A percentile compares a stretch with the other conserved stretches of the same genome.
Evolutionary conservation across 2,329 filamentous ascomycete species (phyloP).

Genomic region (Pseudogymnoascus sp.): DNA sequence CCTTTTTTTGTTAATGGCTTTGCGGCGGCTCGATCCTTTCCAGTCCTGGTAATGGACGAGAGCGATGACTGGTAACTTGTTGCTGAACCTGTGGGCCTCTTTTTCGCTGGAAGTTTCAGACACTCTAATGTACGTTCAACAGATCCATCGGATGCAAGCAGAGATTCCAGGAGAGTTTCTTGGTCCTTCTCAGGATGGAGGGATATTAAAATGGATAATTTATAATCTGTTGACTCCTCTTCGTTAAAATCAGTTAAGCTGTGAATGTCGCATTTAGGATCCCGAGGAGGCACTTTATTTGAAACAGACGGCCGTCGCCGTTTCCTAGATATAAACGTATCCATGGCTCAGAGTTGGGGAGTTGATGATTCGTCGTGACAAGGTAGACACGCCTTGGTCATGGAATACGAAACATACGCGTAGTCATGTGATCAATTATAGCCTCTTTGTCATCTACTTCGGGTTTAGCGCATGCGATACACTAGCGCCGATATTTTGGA

Average conservation of each 20-base stretch:
- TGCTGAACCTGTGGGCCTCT: not conserved
- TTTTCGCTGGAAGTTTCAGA: slow-evolving; percentile 31
- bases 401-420: not conserved
- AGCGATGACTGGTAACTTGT: not conserved
- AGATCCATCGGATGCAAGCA: slow-evolving; percentile 70
- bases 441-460: not conserved
- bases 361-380: not conserved
- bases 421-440: not conserved
- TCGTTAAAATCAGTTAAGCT: slow-evolving; percentile 30
- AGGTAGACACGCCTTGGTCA: not conserved
- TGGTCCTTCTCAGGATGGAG: slow-evolving; percentile 58
- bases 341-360: not conserved
- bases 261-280: not conserved
- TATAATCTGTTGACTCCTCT: slow-evolving; percentile 80
- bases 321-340: not conserved
- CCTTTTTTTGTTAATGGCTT: slow-evolving; percentile 53
- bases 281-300: not conserved
- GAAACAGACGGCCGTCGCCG: not conserved
- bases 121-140: slow-evolving; percentile 56
- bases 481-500: not conserved
- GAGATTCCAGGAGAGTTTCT: slow-evolving; percentile 64
- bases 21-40: not conserved
- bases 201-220: slow-evolving; percentile 75
- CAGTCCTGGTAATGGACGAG: not conserved
- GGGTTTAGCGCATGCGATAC: not conserved